phyloP scores from a whole-genome alignment of 2,329 filamentous ascomycete species.

The Aureobasidium leucospermi region DNA sequence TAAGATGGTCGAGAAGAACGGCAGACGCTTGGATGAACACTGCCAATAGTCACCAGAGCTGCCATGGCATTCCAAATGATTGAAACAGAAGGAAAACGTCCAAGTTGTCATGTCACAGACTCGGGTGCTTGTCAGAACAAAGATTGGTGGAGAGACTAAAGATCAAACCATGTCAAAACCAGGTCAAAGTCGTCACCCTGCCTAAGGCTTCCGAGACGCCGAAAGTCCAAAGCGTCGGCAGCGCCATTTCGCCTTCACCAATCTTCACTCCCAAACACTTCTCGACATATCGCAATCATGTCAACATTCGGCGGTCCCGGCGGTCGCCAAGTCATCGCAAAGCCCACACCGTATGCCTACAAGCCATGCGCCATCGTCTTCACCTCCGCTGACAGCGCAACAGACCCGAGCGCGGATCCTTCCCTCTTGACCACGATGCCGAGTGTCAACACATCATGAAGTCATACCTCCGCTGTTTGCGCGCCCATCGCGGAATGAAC shows the following conservation, averaged over 20 bases:
- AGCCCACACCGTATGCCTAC: conserved; percentile 59
- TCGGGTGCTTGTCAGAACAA: too few relatives aligned
- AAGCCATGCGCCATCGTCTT: not conserved
- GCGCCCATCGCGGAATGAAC: conserved; percentile 74
- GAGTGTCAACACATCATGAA: conserved; percentile 91
- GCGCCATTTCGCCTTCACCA: not conserved
- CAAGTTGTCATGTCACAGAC: too few relatives aligned
- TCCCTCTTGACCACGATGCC: conserved; percentile 93
- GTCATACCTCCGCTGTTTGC: conserved; percentile 79
- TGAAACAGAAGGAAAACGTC: too few relatives aligned
- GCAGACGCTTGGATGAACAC: too few relatives aligned
- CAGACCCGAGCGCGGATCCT: conserved; percentile 85
- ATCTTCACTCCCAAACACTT: not conserved
- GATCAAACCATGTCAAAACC: too few relatives aligned
- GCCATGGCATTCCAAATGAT: too few relatives aligned
- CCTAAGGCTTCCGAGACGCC: too few relatives aligned
- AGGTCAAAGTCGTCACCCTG: not conserved
- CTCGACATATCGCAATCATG: conserved; percentile 18
- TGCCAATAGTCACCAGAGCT: too few relatives aligned
- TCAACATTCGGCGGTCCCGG: conserved; percentile 62
- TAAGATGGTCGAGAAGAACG: too few relatives aligned
- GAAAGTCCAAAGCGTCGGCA: not conserved
- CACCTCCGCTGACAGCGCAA: conserved; percentile 59
- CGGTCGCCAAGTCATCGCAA: conserved; percentile 54
- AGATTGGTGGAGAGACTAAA: too few relatives aligned